These are phyloP conservation scores for Chenopodium formosanum DNA, from an alignment of 148 eudicot genomes.

Conservation along the genomic window DNA sequence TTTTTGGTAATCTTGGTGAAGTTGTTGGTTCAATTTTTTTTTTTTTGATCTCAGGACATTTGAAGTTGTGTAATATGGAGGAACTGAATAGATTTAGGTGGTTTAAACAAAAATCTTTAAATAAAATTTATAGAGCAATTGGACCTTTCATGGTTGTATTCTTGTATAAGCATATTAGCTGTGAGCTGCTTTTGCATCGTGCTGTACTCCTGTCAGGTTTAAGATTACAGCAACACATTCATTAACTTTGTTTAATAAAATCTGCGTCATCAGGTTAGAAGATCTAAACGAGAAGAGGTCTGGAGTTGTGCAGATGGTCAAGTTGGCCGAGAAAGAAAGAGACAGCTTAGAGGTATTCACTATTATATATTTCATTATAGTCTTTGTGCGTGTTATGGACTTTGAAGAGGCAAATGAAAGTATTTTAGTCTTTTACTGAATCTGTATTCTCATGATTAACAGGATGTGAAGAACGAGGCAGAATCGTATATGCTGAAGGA, in stretches of 20 bases:
- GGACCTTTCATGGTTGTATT: not conserved
- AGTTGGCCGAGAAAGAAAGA: conserved; percentile 96
- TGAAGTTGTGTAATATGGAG: not conserved
- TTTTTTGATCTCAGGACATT: not conserved
- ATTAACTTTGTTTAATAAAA: not conserved
- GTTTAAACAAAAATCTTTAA: not conserved
- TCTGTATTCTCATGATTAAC: conserved; percentile 9
- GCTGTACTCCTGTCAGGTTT: not conserved
- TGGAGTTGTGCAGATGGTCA: conserved; percentile 97
- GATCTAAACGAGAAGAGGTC: conserved; percentile 79
- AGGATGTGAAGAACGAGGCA: conserved; percentile 95
- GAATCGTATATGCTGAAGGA: conserved; percentile 93
- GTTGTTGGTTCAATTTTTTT: not conserved
- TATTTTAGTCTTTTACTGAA: not conserved
- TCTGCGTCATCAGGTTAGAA: conserved; percentile 57
- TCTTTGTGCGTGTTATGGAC: not conserved
- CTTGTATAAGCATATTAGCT: not conserved
- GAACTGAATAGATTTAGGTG: not conserved
- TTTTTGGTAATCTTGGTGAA: not conserved
- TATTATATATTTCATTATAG: not conserved
- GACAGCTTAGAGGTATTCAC: conserved; percentile 74
- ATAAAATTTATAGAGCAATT: not conserved
- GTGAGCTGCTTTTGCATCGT: not conserved
- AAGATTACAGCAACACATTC: not conserved
- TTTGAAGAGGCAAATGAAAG: not conserved